Base-by-base conservation (phyloP, 1,139 yeast species). In the Blastobotrys aristatus region DNA sequence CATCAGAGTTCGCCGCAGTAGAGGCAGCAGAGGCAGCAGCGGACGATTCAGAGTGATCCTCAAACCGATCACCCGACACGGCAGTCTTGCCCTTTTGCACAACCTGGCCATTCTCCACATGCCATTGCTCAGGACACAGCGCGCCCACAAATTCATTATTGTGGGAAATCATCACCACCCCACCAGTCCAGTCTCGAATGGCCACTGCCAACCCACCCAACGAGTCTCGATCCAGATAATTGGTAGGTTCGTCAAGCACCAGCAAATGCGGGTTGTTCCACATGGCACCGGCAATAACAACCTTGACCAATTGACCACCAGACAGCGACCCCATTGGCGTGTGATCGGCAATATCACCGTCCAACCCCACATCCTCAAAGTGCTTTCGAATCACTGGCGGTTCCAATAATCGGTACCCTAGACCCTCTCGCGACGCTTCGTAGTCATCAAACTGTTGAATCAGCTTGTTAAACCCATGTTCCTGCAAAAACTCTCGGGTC, bases 221-320 rank as follows among this genome's bases (percentile, higher is more conserved):
- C 24, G 97, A 90, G 66, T 92, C 98, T 74, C 98, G 82, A 70
- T 92, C 98, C 71, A 92, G 77, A 76, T 92, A 92, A 72, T 92
- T 92, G 62, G 98, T 92, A 65, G 98, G 98, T 78, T 92, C 98
- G 70, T 92, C 98, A 57, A 92, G 77, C 37, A 92, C 98, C 56
- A 92, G 79, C 70, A 92, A 78, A 70, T 92, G 98, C n/a, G 98
- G 98, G 66, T 92, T 92, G 71, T 92, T 90, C 98, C 98, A 92
- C 95, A 92, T 92, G 56, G 97, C 97, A 70, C 97, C 97, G 16
- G 98, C 98, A 74, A 92, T 90, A 53, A 92, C 98, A 54, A 92
- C 97, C 72, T 92, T 92, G 54, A 92, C 98, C 65, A 90, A 77
- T 74, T 92, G 98, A 59, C 98, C 98, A 65, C 98, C 98, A 36